Percentiles rank a stretch among this genome's conserved stretches.
phyloP scores from a whole-genome alignment of 169 alveolate species.

The Plasmodium sp. region DNA sequence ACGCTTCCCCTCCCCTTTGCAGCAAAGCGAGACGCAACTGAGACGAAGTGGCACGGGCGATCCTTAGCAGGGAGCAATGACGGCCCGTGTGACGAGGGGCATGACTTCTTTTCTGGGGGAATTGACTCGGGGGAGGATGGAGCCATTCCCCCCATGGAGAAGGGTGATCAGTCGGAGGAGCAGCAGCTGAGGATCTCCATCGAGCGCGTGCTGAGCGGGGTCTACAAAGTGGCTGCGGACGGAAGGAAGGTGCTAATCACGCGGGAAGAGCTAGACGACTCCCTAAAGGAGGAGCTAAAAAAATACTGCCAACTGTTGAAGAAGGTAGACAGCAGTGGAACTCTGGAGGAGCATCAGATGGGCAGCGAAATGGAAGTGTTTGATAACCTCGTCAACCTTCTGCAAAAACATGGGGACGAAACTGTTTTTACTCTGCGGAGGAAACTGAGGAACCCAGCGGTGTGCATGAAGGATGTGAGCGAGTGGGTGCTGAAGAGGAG shows the following conservation, averaged over 20 bases:
- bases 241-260: not conserved
- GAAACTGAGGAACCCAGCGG: constrained; percentile 32
- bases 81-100: not conserved
- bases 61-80: not conserved
- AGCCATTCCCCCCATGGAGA: not conserved
- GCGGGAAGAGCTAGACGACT: not conserved
- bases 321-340: not conserved
- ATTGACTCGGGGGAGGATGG: not conserved
- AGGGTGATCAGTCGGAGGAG: not conserved
- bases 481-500: constrained; percentile 48
- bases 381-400: not conserved
- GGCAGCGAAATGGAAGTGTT: not conserved
- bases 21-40: not conserved
- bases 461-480: constrained; percentile 40
- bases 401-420: not conserved
- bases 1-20: not conserved
- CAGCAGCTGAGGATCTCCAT: not conserved
- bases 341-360: not conserved
- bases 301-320: not conserved
- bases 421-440: not conserved
- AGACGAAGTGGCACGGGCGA: not conserved
- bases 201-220: not conserved
- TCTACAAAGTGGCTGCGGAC: not conserved
- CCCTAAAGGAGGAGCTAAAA: not conserved
- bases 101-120: not conserved